A percentile compares a stretch with the other conserved stretches of the same genome.
These are phyloP conservation scores for Adansonia gregorii DNA, from an alignment of 441 rosid species.

Conservation along the genomic window DNA sequence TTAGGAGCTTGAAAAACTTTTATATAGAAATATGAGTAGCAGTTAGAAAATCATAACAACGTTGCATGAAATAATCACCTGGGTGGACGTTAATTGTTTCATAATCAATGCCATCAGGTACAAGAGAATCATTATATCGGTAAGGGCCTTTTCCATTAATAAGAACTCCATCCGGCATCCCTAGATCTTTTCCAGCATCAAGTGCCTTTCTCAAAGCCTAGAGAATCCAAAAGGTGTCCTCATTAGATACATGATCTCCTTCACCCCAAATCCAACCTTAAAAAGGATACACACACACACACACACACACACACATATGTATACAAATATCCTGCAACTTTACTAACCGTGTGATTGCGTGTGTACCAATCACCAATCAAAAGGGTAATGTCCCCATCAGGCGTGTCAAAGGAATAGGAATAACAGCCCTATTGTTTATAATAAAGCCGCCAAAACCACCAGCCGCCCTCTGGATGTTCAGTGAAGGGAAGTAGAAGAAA, in stretches of 20 bases:
- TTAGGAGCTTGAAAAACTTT: not conserved
- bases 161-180: conserved; percentile 94
- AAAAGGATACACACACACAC: not conserved
- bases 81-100: conserved; percentile 86
- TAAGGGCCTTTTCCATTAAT: conserved; percentile 98
- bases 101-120: conserved; percentile 69
- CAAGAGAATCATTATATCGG: conserved; percentile 76
- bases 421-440: conserved; percentile 71
- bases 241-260: conserved; percentile 5
- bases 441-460: conserved; percentile 89
- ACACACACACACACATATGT: not conserved
- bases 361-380: conserved; percentile 92
- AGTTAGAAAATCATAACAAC: not conserved
- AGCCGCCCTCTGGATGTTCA: conserved; percentile 85
- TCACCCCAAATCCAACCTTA: not conserved
- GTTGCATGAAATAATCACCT: conserved; percentile 51
- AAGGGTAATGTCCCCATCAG: conserved; percentile 75
- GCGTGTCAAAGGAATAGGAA: conserved; percentile 81
- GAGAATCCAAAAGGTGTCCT: conserved; percentile 21
- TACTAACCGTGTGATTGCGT: conserved; percentile 74
- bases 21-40: not conserved
- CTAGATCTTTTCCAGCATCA: conserved; percentile 85
- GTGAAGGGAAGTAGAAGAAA: conserved; percentile 93
- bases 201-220: conserved; percentile 85
- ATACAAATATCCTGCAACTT: conserved; percentile 1